phyloP scores from a whole-genome alignment of 768 basidiomycete genomes.

The Lentinula boryana region DNA sequence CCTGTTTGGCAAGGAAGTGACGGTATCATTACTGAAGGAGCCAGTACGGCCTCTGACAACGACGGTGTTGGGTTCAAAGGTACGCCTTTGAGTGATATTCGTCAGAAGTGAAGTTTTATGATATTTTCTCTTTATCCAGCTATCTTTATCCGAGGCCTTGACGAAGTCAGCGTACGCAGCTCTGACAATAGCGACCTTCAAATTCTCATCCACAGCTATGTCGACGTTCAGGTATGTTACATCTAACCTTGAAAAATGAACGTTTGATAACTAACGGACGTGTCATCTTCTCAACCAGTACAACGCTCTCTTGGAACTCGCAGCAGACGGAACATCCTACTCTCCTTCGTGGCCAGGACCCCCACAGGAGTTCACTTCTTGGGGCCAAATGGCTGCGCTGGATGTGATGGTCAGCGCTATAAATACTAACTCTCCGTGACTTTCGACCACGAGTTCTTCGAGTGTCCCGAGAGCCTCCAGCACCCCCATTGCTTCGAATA shows the following conservation, averaged over 20 bases:
- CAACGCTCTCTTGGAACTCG: conserved; percentile 43
- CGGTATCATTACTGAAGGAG: conserved; percentile 48
- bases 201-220: conserved; percentile 39
- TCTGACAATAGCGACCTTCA: conserved; percentile 27
- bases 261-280: no score
- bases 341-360: conserved; percentile 42
- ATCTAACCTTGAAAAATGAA: background rate
- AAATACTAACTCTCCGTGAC: background rate
- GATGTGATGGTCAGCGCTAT: conserved; percentile 23
- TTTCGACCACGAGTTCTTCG: background rate
- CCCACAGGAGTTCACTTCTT: conserved; percentile 35
- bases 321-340: conserved; percentile 35
- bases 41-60: conserved; percentile 30
- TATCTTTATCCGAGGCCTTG: conserved; percentile 40
- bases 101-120: background rate
- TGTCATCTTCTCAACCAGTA: conserved; percentile 21
- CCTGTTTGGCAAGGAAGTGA: conserved; percentile 41
- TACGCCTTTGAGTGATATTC: conserved; percentile 9
- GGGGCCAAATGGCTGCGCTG: conserved; percentile 45
- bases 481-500: background rate
- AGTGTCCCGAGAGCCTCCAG: background rate
- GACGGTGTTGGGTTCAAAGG: conserved; percentile 51
- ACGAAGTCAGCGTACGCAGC: conserved; percentile 37
- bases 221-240: conserved; percentile 39
- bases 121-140: conserved; percentile 15